These are phyloP conservation scores for Ascochyta clinopodiicola DNA, from an alignment of 2,329 filamentous ascomycete genomes.

Conservation along the genomic window DNA sequence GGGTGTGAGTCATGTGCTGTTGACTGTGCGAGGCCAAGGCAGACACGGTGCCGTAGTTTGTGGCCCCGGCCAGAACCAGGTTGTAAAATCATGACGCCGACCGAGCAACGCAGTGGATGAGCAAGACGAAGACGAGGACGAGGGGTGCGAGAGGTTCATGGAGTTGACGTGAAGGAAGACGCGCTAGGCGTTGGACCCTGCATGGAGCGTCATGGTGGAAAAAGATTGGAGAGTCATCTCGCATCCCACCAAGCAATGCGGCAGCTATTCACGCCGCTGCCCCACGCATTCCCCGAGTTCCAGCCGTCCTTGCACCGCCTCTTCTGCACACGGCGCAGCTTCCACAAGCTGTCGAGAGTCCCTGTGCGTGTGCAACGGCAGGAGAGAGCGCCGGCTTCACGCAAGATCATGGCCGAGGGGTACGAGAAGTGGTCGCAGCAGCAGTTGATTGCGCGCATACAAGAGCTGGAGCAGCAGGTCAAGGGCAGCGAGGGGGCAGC, in stretches of 20 bases:
- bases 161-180: not conserved
- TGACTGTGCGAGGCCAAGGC: not conserved
- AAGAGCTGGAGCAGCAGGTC: slow-evolving; percentile 39
- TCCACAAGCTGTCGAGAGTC: slow-evolving; percentile 45
- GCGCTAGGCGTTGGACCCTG: slow-evolving; percentile 24
- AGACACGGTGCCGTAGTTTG: not conserved
- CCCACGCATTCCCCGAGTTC: slow-evolving; percentile 38
- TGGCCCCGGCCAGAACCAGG: not conserved
- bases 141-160: not conserved
- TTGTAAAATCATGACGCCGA: not conserved
- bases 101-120: not conserved
- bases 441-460: slow-evolving; percentile 43
- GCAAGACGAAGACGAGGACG: not conserved
- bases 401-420: slow-evolving; percentile 30
- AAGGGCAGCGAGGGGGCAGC: not conserved
- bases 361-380: slow-evolving; percentile 32
- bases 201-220: slow-evolving; percentile 31
- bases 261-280: slow-evolving; percentile 28
- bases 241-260: slow-evolving; percentile 34
- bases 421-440: slow-evolving; percentile 45
- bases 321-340: slow-evolving; percentile 36
- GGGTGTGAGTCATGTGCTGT: not conserved
- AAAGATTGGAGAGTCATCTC: slow-evolving; percentile 33
- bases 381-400: slow-evolving; percentile 15
- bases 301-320: slow-evolving; percentile 33